A percentile compares a stretch with the other conserved stretches of the same genome.
These are phyloP conservation scores for Chaetoceros tenuissimus DNA, from an alignment of 108 stramenopile species.

Conservation along the genomic window DNA sequence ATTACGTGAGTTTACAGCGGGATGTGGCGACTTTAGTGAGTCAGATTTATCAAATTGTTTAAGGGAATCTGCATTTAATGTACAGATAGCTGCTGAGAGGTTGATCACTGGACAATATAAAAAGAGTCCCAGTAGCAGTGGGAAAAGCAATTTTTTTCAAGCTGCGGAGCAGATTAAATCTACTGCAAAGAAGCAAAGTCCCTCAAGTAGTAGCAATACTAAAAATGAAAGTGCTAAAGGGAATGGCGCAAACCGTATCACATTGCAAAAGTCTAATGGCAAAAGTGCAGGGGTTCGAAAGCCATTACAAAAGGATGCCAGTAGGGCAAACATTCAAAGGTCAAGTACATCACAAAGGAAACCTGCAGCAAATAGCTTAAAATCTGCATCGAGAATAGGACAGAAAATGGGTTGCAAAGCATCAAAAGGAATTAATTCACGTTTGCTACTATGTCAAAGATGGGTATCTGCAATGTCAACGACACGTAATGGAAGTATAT, in stretches of 20 bases:
- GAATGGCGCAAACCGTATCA: no score
- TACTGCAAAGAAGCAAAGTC: not conserved
- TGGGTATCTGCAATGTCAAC: conserved; percentile 42
- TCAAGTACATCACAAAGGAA: no score
- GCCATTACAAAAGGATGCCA: no score
- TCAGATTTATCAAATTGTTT: conserved; percentile 42
- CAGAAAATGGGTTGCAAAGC: no score
- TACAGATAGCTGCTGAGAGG: conserved; percentile 63
- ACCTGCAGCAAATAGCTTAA: no score
- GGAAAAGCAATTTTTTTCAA: not conserved
- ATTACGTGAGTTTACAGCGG: conserved; percentile 39
- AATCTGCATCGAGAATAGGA: no score
- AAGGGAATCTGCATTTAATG: conserved; percentile 40
- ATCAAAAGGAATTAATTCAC: no score
- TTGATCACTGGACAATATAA: conserved; percentile 41
- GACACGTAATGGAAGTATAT: conserved; percentile 26
- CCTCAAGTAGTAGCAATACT: no score
- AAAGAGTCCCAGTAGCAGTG: conserved; percentile 1
- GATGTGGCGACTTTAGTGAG: conserved; percentile 30
- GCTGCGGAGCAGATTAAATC: not conserved
- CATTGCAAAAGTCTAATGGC: no score
- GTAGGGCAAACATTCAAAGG: no score
- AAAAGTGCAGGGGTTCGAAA: no score
- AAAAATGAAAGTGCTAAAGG: no score
- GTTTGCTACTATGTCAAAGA: conserved; percentile 64